Evolutionary conservation across 192 early-diverging fungal genomes (phyloP), one percentile per base, ranked within the genome.

Genomic region (Entomortierella chlamydospora): DNA sequence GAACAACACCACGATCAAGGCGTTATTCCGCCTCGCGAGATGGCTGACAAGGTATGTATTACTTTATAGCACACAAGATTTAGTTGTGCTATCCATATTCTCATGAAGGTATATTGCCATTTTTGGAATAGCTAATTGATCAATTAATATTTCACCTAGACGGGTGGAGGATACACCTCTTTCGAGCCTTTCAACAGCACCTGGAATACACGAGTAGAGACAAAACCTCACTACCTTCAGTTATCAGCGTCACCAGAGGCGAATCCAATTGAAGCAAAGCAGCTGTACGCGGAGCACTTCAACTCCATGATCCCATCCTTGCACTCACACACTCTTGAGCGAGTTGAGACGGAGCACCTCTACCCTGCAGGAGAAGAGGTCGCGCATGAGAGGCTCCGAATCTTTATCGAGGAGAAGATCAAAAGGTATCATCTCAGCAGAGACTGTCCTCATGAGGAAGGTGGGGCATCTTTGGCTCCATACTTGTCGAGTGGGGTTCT

Each of bases 331-430:
- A n/a, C 64, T 30, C 10, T 70, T 52, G 70, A 82, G 30, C 63
- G 30, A 13, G 56, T 52, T n/a, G 54, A 77, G 9, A 55, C 67
- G 11, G 66, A 67, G 4, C 25, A 25, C 8, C 56, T 80, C 39
- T 91, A 83, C 39, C 88, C 90, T 15, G 79, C 86, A 9, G 87
- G 88, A 42, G 90, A 92, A 69, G 70, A 70, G 4, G 82, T 50
- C 22, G 91, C 87, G 1, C 81, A 84, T 12, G 34, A 63, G 42
- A 63, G 81, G 23, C 70, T 92, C 10, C 15, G 41, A 0, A 22
- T 18, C 1, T 90, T 90, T 67, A 31, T 88, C 8, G 31, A 50
- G 1, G n/a, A 55, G 10, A 64, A 70, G 31, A 15, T 80, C 10
- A 61, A 72, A 42, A 10, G 26, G 2, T 92, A 92, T 74, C 69